Base-by-base conservation (phyloP, 495 filamentous ascomycete genomes). In the Daldinia concentrica region DNA sequence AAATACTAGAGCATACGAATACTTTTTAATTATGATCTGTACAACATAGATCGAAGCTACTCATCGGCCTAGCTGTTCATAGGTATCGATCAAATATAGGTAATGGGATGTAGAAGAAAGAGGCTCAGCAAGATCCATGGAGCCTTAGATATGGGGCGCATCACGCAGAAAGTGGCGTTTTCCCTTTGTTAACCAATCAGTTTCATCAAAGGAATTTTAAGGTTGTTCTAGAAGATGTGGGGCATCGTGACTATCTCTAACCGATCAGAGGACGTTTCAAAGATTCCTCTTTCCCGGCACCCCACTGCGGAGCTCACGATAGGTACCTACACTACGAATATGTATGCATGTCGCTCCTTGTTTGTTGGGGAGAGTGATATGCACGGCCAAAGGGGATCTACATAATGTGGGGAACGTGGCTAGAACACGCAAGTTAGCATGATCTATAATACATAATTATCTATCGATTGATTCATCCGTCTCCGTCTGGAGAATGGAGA, bases 141-240 rank as follows among this genome's bases (percentile, higher is more conserved):
- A 37, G 7, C 30, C 17, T 43, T 55, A 27, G 19, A 37, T 48
- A 57, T 27, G 62, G 62, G 62, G 68, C 51, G 63, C 27, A 59
- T 55, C 14, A 51, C 7, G 37, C 26, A 36, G 66, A 48, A 51
- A 71, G 64, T 72, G 69, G 64, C 69, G 59, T 63, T 64, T 64
- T 59, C 4, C 45, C 14, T 24, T 19, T 11, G 7, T 15, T 12
- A 43, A 6, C 62, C 68, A 66, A 71, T 71, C 52, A 62, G 5
- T 3, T 37, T 15, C n/a, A 5, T 24, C 9, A 6, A 26, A 24
- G 27, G n/a, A 9, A 36, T 36, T 71, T 73, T 69, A 68, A 69
- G 43, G 61, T 66, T 69, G 60, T 73, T 73, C 71, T 73, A 69
- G 71, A 73, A 73, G 66, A 50, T 62, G 58, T 60, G 66, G 71